These are phyloP conservation scores for Diaporthe sp. DNA, from an alignment of 2,329 filamentous ascomycete species.

Conservation along the genomic window DNA sequence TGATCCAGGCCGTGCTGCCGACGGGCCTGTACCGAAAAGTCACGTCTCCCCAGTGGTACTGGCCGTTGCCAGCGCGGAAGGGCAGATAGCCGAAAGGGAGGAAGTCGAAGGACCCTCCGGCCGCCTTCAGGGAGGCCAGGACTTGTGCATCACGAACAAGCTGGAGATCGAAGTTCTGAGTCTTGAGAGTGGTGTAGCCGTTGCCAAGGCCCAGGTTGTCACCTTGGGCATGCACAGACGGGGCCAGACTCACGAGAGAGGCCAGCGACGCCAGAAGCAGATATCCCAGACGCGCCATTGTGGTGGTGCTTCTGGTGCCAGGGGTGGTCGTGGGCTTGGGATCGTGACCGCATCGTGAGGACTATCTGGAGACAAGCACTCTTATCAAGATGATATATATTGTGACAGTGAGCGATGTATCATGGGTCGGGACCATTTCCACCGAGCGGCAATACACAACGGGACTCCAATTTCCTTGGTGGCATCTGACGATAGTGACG, in stretches of 20 bases:
- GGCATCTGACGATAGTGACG: conserved; percentile 13
- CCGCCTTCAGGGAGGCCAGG: conserved; percentile 57
- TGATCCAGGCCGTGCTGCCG: conserved; percentile 53
- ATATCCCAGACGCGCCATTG: background rate
- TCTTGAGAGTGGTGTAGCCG: conserved; percentile 53
- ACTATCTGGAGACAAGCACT: background rate
- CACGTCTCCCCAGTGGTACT: conserved; percentile 70
- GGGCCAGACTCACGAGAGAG: conserved; percentile 5
- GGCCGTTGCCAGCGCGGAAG: conserved; percentile 58
- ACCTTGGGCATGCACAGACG: conserved; percentile 25
- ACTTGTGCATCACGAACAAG: conserved; percentile 58
- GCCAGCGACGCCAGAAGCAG: conserved; percentile 6
- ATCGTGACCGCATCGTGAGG: background rate
- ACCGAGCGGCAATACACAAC: conserved; percentile 26
- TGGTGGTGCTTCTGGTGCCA: background rate
- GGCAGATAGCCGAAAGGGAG: conserved; percentile 62
- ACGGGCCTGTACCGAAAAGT: conserved; percentile 63
- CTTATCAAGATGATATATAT: background rate
- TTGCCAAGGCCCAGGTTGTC: conserved; percentile 52
- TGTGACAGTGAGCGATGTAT: background rate
- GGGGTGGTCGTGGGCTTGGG: background rate
- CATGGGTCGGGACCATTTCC: conserved; percentile 21
- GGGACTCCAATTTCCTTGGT: conserved; percentile 24
- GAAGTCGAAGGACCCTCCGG: conserved; percentile 60
- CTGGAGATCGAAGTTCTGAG: conserved; percentile 53